Evolutionary conservation across 345 rosid genomes (phyloP).

Genomic region (Pugionium dolabratum): DNA sequence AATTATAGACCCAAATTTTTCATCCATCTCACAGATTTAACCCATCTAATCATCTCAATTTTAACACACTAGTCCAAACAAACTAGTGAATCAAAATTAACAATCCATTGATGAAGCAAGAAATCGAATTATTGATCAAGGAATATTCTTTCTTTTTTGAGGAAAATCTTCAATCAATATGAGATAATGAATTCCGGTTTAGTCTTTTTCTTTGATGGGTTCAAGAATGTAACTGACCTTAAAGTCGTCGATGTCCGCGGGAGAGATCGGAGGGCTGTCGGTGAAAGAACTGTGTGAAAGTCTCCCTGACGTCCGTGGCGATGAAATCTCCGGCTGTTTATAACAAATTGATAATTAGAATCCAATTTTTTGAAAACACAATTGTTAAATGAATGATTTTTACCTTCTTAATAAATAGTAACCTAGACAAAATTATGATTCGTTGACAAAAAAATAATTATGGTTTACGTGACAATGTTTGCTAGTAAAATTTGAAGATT

Average conservation of each 20-base stretch:
- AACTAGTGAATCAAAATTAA: neutral
- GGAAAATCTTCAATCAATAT: too few relatives aligned
- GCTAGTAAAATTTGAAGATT: neutral
- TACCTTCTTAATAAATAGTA: neutral
- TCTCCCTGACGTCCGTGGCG: conserved; percentile 87
- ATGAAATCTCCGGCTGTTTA: conserved; percentile 45
- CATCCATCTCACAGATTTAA: neutral
- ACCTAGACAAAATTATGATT: neutral
- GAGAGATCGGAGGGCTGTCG: conserved; percentile 99
- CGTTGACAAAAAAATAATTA: too few relatives aligned
- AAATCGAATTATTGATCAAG: too few relatives aligned
- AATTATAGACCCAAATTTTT: conserved; percentile 29
- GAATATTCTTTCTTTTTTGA: too few relatives aligned
- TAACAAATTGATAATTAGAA: neutral
- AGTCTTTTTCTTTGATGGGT: conserved; percentile 15
- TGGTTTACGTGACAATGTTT: conserved; percentile 7
- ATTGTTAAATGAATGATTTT: neutral
- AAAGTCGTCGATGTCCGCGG: conserved; percentile 80
- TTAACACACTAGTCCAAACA: neutral
- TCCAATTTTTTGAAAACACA: neutral
- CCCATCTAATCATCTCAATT: conserved; percentile 19
- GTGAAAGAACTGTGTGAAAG: conserved; percentile 87
- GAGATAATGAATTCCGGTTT: neutral
- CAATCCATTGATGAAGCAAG: too few relatives aligned
- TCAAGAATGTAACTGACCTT: conserved; percentile 56